phyloP scores from a whole-genome alignment of 2,329 filamentous ascomycete genomes.

The Bipolaris cookei region DNA sequence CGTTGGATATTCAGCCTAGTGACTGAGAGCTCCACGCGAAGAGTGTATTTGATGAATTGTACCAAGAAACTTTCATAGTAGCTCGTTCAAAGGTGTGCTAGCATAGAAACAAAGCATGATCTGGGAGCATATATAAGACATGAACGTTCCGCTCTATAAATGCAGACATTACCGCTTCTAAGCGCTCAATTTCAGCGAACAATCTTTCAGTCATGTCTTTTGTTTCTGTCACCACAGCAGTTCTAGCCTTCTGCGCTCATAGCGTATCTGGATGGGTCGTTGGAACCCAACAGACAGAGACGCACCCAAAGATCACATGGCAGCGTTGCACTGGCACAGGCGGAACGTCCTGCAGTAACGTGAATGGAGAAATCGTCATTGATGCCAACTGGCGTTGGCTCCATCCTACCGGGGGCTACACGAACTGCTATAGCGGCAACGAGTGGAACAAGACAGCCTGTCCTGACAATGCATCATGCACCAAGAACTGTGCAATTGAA shows the following conservation, averaged over 20 bases:
- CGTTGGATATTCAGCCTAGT: constrained; percentile 26
- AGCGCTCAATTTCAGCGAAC: background rate
- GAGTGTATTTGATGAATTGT: constrained; percentile 14
- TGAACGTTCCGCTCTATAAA: background rate
- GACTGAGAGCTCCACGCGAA: constrained; percentile 18
- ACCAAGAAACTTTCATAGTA: background rate
- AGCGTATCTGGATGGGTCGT: constrained; percentile 44
- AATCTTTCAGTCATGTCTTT: constrained; percentile 26
- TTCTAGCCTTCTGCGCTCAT: constrained; percentile 33
- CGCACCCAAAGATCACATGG: constrained; percentile 50
- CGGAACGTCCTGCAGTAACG: constrained; percentile 40
- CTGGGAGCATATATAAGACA: background rate
- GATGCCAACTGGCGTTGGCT: constrained; percentile 58
- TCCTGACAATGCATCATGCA: constrained; percentile 40
- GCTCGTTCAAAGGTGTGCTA: background rate
- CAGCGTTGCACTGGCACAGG: constrained; percentile 50
- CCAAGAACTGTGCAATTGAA: constrained; percentile 47
- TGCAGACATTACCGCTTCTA: background rate
- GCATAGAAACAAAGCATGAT: background rate
- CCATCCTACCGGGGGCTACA: constrained; percentile 50
- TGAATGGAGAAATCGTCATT: constrained; percentile 46
- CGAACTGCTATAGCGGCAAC: constrained; percentile 50
- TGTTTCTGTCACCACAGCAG: constrained; percentile 26
- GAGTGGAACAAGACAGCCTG: constrained; percentile 50
- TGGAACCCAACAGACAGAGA: constrained; percentile 48